A percentile compares a stretch with the other conserved stretches of the same genome.
These are phyloP conservation scores for Erodium texanum DNA, from an alignment of 441 rosid species.

Conservation along the genomic window DNA sequence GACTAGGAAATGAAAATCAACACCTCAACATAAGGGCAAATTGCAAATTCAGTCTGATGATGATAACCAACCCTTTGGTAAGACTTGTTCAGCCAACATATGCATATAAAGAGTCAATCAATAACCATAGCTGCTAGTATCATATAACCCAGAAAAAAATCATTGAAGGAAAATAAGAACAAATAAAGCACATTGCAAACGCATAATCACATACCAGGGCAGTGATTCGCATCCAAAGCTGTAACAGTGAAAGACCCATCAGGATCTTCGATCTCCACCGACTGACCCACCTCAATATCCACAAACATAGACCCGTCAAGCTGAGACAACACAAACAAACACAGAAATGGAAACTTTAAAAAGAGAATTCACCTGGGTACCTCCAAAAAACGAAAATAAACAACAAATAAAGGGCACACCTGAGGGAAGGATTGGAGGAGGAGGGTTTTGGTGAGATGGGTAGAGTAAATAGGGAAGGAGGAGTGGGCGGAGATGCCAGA, in stretches of 20 bases:
- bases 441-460: conserved; percentile 53
- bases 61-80: background rate
- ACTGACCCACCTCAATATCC: conserved; percentile 49
- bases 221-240: conserved; percentile 76
- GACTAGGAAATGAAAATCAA: background rate
- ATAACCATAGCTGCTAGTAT: background rate
- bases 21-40: background rate
- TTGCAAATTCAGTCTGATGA: background rate
- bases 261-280: conserved; percentile 44
- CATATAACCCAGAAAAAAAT: background rate
- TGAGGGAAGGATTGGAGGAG: conserved; percentile 44
- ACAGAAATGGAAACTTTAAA: background rate
- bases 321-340: conserved; percentile 21
- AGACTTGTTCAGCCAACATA: background rate
- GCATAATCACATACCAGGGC: conserved; percentile 41
- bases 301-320: conserved; percentile 50
- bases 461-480: conserved; percentile 57
- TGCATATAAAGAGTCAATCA: background rate
- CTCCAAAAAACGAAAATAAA: background rate
- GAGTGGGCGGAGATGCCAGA: conserved; percentile 45
- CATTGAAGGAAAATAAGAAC: background rate
- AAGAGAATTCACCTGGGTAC: background rate
- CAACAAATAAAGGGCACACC: conserved; percentile 22
- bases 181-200: background rate
- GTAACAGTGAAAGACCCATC: conserved; percentile 52